These are phyloP conservation scores for Melastoma malabathricum DNA, from an alignment of 345 rosid genomes.

Conservation along the genomic window DNA sequence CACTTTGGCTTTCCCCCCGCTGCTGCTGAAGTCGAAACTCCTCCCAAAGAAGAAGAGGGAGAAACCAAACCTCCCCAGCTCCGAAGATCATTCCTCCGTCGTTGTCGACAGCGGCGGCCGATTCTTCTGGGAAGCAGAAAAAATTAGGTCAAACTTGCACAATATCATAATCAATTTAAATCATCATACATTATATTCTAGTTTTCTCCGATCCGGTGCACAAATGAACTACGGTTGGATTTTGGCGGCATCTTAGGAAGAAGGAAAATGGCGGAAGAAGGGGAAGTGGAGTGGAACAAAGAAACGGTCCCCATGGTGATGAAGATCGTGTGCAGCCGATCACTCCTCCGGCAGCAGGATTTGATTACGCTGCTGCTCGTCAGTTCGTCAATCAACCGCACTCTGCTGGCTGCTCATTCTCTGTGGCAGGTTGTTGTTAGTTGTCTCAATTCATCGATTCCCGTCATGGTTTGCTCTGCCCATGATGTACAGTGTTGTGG, in stretches of 20 bases:
- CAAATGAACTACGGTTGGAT: neutral
- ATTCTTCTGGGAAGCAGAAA: too few species aligned
- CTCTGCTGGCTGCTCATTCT: slow-evolving; percentile 51
- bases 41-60: too few species aligned
- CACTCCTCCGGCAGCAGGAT: slow-evolving; percentile 43
- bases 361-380: slow-evolving; percentile 59
- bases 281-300: too few species aligned
- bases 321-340: slow-evolving; percentile 49
- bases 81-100: too few species aligned
- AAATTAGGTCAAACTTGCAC: too few species aligned
- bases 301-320: slow-evolving; percentile 59
- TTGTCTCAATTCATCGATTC: too few species aligned
- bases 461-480: slow-evolving; percentile 13
- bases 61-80: too few species aligned
- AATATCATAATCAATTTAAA: too few species aligned
- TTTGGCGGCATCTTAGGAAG: slow-evolving; percentile 4
- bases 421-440: too few species aligned
- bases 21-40: slow-evolving; percentile 18
- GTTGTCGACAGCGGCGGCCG: too few species aligned
- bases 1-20: slow-evolving; percentile 49
- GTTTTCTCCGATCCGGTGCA: too few species aligned
- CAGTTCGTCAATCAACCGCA: slow-evolving; percentile 50
- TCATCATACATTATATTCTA: too few species aligned
- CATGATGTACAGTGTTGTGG: neutral
- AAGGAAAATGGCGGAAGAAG: slow-evolving; percentile 13